A percentile compares a stretch with the other conserved stretches of the same genome.
These are phyloP conservation scores for Boletus reticuloceps DNA, from an alignment of 768 basidiomycete species.

Conservation along the genomic window DNA sequence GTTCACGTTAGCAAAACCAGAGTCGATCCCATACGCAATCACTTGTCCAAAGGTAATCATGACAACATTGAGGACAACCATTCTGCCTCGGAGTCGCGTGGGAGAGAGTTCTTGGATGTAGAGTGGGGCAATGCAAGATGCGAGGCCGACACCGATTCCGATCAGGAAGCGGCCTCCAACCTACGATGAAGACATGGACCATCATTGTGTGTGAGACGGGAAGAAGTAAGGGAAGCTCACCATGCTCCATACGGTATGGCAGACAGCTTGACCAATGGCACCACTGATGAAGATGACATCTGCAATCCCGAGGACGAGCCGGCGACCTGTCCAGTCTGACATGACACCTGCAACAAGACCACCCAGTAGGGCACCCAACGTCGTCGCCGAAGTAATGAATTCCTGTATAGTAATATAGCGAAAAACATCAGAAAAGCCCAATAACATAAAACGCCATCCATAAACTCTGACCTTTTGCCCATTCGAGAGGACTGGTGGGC, in stretches of 20 bases:
- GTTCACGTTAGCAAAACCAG: conserved; percentile 55
- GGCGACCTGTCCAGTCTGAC: conserved; percentile 70
- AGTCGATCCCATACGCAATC: conserved; percentile 72
- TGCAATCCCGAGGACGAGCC: conserved; percentile 60
- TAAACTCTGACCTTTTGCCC: conserved; percentile 53
- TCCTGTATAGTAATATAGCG: conserved; percentile 44
- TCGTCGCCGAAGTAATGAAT: conserved; percentile 78
- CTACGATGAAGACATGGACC: conserved; percentile 28
- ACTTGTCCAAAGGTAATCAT: conserved; percentile 82
- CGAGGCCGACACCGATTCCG: conserved; percentile 71
- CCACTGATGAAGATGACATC: conserved; percentile 75
- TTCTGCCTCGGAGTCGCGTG: conserved; percentile 66
- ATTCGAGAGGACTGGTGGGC: conserved; percentile 52
- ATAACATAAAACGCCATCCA: neutral
- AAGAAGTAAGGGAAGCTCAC: conserved; percentile 28
- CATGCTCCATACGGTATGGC: conserved; percentile 70
- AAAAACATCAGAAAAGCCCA: neutral
- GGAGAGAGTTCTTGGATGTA: conserved; percentile 86
- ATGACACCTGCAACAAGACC: conserved; percentile 65
- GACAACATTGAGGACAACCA: conserved; percentile 81
- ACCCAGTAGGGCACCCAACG: conserved; percentile 75
- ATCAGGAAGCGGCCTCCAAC: conserved; percentile 74
- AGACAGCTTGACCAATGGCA: conserved; percentile 68
- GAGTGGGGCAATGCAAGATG: conserved; percentile 74
- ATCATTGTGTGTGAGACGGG: neutral